These are phyloP conservation scores for Trichoderma sp. DNA, from an alignment of 2,329 filamentous ascomycete species.

Conservation along the genomic window DNA sequence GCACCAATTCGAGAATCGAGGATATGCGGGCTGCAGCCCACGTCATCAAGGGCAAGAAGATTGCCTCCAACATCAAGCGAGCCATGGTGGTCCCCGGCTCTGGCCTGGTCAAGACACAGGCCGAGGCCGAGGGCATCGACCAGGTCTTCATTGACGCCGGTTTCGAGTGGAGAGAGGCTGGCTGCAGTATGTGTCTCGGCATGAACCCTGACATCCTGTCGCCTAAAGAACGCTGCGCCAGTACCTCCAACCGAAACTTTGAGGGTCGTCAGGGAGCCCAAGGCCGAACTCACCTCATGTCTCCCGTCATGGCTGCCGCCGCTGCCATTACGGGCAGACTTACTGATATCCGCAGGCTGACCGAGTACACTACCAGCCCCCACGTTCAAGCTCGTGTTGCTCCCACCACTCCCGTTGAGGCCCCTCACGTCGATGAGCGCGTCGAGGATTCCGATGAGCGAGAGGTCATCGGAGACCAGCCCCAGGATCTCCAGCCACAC, in stretches of 20 bases:
- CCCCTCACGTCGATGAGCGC: constrained; percentile 56
- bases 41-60: constrained; percentile 83
- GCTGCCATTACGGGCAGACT: constrained; percentile 89
- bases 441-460: constrained; percentile 55
- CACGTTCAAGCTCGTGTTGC: constrained; percentile 61
- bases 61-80: constrained; percentile 86
- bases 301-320: constrained; percentile 93
- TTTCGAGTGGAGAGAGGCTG: constrained; percentile 97
- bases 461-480: constrained; percentile 60
- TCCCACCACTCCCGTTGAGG: constrained; percentile 42
- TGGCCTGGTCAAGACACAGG: constrained; percentile 88
- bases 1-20: constrained; percentile 96
- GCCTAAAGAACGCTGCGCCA: constrained; percentile 90
- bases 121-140: constrained; percentile 89
- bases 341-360: constrained; percentile 83
- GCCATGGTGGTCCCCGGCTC: constrained; percentile 97
- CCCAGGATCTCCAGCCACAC: constrained; percentile 66
- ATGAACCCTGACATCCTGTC: constrained; percentile 99
- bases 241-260: constrained; percentile 96
- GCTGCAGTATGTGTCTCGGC: constrained; percentile 97
- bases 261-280: constrained; percentile 93
- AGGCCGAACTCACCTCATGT: constrained; percentile 93
- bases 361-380: constrained; percentile 61
- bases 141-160: constrained; percentile 90
- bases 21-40: constrained; percentile 86